phyloP scores from a whole-genome alignment of 768 basidiomycete species.

The Sporobolomyces roseus region DNA sequence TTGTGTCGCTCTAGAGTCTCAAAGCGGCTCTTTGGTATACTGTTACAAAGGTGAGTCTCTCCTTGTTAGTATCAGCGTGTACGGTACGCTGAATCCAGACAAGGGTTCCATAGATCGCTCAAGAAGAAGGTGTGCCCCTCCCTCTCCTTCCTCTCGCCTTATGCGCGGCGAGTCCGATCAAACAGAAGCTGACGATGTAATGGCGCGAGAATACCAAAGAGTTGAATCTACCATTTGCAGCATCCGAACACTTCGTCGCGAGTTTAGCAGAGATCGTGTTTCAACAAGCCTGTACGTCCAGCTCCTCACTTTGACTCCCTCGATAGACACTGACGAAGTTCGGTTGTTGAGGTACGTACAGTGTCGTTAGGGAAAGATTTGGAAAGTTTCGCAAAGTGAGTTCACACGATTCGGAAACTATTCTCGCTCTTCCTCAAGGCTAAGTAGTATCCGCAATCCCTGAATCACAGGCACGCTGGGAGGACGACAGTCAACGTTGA shows the following conservation, averaged over 20 bases:
- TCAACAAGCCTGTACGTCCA: conserved; percentile 26
- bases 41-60: conserved; percentile 21
- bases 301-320: not conserved
- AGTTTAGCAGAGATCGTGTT: conserved; percentile 36
- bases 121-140: conserved; percentile 30
- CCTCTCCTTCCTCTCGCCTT: no score
- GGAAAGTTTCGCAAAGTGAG: conserved; percentile 37
- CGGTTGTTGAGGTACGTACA: not conserved
- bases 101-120: conserved; percentile 19
- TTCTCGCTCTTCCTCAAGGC: not conserved
- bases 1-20: conserved; percentile 19
- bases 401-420: not conserved
- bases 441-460: no score
- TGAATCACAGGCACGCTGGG: conserved; percentile 24
- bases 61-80: not conserved
- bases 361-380: conserved; percentile 38
- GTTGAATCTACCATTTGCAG: conserved; percentile 26
- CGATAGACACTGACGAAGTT: not conserved
- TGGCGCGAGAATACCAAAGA: not conserved
- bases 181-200: not conserved
- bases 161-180: not conserved
- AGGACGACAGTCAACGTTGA: conserved; percentile 33
- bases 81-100: no score
- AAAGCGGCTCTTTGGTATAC: conserved; percentile 40
- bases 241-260: conserved; percentile 39